phyloP scores from a whole-genome alignment of 139 green algal species.

The Dunaliella primolecta region DNA sequence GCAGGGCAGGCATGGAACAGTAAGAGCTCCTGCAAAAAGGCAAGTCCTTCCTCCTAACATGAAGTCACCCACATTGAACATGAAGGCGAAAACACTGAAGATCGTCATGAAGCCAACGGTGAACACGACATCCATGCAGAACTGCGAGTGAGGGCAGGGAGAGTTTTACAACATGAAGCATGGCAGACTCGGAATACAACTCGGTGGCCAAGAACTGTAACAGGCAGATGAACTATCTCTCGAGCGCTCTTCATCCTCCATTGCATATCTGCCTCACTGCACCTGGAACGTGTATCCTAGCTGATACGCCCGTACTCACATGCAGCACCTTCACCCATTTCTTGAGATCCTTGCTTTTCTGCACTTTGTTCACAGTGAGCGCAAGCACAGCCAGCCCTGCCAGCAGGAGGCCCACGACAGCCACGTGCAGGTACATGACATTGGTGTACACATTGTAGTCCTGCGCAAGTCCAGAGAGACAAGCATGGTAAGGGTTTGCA shows the following conservation, averaged over 20 bases:
- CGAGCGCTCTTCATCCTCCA: too few species aligned
- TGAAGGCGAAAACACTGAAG: slow-evolving; percentile 17
- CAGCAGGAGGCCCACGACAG: neutral
- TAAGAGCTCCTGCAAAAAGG: too few species aligned
- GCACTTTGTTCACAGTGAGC: neutral
- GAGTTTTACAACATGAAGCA: too few species aligned
- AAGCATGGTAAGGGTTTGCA: too few species aligned
- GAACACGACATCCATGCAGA: slow-evolving; percentile 5
- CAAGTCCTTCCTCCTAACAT: too few species aligned
- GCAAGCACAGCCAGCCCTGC: neutral
- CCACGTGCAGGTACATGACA: slow-evolving; percentile 12
- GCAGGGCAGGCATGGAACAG: too few species aligned
- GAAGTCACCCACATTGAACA: neutral
- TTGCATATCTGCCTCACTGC: too few species aligned
- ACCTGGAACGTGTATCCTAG: too few species aligned
- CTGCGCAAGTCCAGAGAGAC: slow-evolving; percentile 36
- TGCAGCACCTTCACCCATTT: neutral
- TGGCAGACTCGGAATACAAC: too few species aligned
- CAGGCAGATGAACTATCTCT: too few species aligned
- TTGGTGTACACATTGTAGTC: slow-evolving; percentile 13
- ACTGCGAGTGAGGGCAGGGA: too few species aligned
- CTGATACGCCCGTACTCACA: neutral
- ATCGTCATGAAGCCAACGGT: neutral
- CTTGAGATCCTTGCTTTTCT: neutral
- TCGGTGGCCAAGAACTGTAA: too few species aligned